Percentiles rank a stretch among this genome's conserved stretches.
Conservation (phyloP, 2,329 filamentous ascomycete genomes). For the Annulohypoxylon truncatum region DNA sequence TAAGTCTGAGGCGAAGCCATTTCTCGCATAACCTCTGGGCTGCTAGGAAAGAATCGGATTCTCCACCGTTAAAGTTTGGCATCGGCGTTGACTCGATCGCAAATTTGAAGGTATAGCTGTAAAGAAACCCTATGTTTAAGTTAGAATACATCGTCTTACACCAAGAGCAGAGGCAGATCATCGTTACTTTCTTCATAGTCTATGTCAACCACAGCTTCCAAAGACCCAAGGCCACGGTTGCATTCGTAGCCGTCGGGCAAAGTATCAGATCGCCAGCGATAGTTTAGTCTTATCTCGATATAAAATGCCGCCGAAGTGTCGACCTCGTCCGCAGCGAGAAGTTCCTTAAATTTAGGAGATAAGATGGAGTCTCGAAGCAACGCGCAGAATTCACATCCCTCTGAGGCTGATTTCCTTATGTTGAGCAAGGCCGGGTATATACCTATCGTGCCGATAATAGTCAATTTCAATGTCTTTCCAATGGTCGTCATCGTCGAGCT, state of each 20-base stretch:
- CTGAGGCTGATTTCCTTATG: background rate
- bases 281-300: background rate
- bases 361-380: background rate
- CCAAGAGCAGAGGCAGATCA: background rate
- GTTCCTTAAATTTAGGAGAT: background rate
- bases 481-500: background rate
- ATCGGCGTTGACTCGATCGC: background rate
- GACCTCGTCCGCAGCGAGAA: background rate
- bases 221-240: background rate
- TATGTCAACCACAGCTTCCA: background rate
- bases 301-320: background rate
- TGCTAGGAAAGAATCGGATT: background rate
- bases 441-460: background rate
- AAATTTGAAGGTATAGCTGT: background rate
- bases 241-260: background rate
- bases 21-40: background rate
- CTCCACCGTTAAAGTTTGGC: background rate
- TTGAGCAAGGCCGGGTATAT: background rate
- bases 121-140: background rate
- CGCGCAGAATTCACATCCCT: background rate
- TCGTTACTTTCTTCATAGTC: background rate
- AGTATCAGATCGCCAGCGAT: background rate
- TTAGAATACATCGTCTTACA: background rate
- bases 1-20: background rate
- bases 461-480: background rate